Evolutionary conservation across 108 stramenopile species (phyloP).

Genomic region (Stephanodiscus minutulus): DNA sequence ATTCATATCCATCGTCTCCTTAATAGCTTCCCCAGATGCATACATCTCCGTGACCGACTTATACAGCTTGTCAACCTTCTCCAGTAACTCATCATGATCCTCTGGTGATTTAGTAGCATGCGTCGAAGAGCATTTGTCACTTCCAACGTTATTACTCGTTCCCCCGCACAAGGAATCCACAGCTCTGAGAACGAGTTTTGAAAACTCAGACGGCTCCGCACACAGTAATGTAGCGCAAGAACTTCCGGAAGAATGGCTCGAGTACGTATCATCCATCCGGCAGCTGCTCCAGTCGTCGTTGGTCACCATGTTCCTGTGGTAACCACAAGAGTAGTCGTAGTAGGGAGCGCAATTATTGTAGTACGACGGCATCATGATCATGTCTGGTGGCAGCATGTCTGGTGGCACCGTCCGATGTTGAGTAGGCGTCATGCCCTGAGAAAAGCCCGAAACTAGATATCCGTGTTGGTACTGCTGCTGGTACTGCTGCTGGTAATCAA

Average conservation of each 20-base stretch:
- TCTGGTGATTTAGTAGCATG: neutral
- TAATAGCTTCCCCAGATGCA: neutral
- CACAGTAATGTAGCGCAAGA: neutral
- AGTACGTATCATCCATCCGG: too few relatives aligned
- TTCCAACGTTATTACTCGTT: too few relatives aligned
- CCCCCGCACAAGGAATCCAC: neutral
- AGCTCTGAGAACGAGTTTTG: neutral
- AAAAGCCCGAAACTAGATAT: too few relatives aligned
- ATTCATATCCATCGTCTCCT: neutral
- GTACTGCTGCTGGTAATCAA: too few relatives aligned
- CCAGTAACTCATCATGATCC: neutral
- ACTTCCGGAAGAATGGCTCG: neutral
- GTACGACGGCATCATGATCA: neutral
- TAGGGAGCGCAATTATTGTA: neutral
- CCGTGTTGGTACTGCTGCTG: too few relatives aligned
- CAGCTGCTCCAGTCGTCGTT: too few relatives aligned
- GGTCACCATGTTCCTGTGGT: too few relatives aligned
- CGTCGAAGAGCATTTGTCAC: too few relatives aligned
- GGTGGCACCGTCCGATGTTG: neutral
- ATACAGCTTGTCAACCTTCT: neutral
- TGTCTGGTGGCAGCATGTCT: neutral
- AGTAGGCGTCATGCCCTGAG: neutral
- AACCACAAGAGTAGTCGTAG: neutral
- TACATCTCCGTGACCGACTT: neutral
- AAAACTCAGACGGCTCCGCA: neutral